A percentile compares a stretch with the other conserved stretches of the same genome.
Conservation (phyloP, 2,329 filamentous ascomycete genomes). For the Aspergillus luchuensis region DNA sequence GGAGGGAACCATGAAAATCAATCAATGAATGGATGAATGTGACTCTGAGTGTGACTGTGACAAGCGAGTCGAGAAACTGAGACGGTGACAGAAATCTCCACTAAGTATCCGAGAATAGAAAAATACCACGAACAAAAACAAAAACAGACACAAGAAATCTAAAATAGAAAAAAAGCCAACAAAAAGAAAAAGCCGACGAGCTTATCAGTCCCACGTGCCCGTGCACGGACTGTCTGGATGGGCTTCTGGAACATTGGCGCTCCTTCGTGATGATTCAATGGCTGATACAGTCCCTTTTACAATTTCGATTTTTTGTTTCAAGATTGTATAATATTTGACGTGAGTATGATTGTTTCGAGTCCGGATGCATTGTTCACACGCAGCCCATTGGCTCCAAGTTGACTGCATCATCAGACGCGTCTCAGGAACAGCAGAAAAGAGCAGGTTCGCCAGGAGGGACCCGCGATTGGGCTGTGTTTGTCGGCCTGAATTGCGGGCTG, state of each 20-base stretch:
- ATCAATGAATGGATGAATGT: background rate
- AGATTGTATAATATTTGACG: background rate
- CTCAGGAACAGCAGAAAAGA: background rate
- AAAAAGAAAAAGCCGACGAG: background rate
- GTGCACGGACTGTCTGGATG: background rate
- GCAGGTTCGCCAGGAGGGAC: background rate
- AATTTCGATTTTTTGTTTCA: background rate
- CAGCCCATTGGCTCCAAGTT: too few relatives aligned
- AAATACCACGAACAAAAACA: background rate
- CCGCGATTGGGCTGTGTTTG: conserved; percentile 9
- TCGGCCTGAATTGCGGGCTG: conserved; percentile 8
- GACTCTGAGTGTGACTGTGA: background rate
- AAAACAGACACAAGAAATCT: background rate
- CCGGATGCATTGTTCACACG: too few relatives aligned
- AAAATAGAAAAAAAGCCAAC: background rate
- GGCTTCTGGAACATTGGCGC: background rate
- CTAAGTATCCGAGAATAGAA: background rate
- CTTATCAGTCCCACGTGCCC: conserved; percentile 8
- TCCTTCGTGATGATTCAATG: background rate
- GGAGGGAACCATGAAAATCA: too few relatives aligned
- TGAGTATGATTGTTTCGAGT: too few relatives aligned
- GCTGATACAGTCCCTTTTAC: background rate
- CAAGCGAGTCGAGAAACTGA: background rate
- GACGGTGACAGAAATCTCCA: background rate
- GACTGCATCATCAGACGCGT: background rate